Percentiles rank a stretch among this genome's conserved stretches.
Evolutionary conservation across 148 eudicot genomes (phyloP).

Genomic region (Rhododendron vialii): DNA sequence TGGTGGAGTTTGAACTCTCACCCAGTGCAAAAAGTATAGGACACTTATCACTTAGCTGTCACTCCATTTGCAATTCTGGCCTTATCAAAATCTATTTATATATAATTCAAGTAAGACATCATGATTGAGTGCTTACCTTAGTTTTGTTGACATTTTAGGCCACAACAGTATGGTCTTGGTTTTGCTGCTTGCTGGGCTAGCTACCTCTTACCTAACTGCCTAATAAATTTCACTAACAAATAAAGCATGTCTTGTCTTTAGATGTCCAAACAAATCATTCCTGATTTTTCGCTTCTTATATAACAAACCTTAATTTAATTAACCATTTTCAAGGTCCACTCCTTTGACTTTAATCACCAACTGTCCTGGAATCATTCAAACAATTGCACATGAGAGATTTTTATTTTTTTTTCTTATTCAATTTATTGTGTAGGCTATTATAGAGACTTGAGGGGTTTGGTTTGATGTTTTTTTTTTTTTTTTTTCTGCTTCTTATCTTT

Average conservation of each 20-base stretch:
- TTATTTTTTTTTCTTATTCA: neutral
- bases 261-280: slow-evolving; percentile 12
- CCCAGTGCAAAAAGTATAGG: too few relatives aligned
- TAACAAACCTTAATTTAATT: neutral
- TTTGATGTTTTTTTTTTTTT: neutral
- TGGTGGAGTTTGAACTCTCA: too few relatives aligned
- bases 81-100: neutral
- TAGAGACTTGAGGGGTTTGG: slow-evolving; percentile 9
- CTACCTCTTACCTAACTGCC: neutral
- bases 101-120: neutral
- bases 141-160: slow-evolving; percentile 24
- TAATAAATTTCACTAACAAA: neutral
- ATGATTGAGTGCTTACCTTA: slow-evolving; percentile 20
- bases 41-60: too few relatives aligned
- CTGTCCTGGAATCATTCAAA: slow-evolving; percentile 2
- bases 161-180: neutral
- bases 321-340: slow-evolving; percentile 12
- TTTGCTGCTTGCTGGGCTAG: neutral
- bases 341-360: slow-evolving; percentile 8
- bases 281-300: slow-evolving; percentile 12
- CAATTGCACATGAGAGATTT: slow-evolving; percentile 2
- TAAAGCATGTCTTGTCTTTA: slow-evolving; percentile 5
- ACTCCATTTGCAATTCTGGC: neutral
- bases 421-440: neutral
- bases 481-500: neutral